Conservation (phyloP, 1,284 basidiomycete genomes). For the Tausonia pullulans region DNA sequence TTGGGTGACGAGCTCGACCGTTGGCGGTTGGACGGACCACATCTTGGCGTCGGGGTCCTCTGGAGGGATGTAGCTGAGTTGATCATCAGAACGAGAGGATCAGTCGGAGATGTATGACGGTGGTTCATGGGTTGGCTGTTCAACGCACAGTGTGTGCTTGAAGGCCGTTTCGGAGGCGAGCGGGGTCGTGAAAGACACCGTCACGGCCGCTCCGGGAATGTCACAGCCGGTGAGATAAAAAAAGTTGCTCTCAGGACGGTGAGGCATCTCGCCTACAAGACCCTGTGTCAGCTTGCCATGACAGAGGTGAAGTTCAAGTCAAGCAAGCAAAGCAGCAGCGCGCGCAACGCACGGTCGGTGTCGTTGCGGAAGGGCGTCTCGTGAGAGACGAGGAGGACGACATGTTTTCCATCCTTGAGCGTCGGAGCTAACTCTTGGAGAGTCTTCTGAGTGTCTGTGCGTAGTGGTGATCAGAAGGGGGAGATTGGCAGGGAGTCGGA, state of each 20-base stretch:
- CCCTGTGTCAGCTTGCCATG: not conserved
- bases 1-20: conserved; percentile 45
- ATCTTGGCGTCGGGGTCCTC: conserved; percentile 59
- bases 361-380: conserved; percentile 60
- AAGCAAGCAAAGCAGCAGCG: conserved; percentile 20
- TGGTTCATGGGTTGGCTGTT: too few species aligned
- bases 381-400: conserved; percentile 35
- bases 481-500: too few species aligned
- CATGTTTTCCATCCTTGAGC: conserved; percentile 20
- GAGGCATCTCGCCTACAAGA: conserved; percentile 8
- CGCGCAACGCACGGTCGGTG: conserved; percentile 65
- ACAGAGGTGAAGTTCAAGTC: not conserved
- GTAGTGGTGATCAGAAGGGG: too few species aligned
- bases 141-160: conserved; percentile 43
- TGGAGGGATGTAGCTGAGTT: conserved; percentile 48
- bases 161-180: conserved; percentile 16
- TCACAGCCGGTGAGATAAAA: conserved; percentile 71
- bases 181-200: conserved; percentile 48
- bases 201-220: conserved; percentile 54
- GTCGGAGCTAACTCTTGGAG: not conserved
- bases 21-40: conserved; percentile 77
- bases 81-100: conserved; percentile 9
- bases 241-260: conserved; percentile 61
- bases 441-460: conserved; percentile 1
- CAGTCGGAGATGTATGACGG: not conserved